These are phyloP conservation scores for Rusavskia elegans DNA, from an alignment of 495 filamentous ascomycete genomes.

Conservation along the genomic window DNA sequence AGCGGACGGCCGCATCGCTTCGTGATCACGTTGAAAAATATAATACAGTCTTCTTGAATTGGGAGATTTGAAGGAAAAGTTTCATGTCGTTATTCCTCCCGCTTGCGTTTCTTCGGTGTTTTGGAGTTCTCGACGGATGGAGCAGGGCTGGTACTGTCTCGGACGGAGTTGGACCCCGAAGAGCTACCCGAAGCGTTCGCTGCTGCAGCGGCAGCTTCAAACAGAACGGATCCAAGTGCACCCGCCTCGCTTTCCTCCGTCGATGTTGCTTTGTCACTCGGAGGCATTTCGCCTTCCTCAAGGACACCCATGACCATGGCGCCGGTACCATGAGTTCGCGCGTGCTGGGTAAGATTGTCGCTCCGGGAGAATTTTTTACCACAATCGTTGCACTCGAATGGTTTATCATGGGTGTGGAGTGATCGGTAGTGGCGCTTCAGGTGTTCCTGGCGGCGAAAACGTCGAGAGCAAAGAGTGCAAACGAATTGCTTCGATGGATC, in stretches of 20 bases:
- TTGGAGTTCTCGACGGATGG: constrained; percentile 30
- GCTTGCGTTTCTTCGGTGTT: constrained; percentile 64
- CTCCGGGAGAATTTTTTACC: constrained; percentile 98
- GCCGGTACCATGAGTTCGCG: constrained; percentile 80
- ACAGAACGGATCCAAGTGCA: constrained; percentile 54
- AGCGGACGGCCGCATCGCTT: not conserved
- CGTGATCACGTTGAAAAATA: constrained; percentile 12
- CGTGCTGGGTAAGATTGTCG: constrained; percentile 93
- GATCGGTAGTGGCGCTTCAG: constrained; percentile 98
- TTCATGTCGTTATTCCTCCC: constrained; percentile 34
- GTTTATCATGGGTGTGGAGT: constrained; percentile 96
- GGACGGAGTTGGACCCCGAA: constrained; percentile 32
- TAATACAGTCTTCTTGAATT: constrained; percentile 8
- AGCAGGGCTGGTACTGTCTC: constrained; percentile 28
- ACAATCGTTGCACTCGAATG: constrained; percentile 91
- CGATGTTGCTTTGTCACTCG: constrained; percentile 23
- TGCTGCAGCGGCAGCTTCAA: constrained; percentile 55
- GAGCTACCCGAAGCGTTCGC: constrained; percentile 37
- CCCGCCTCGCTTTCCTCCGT: constrained; percentile 43
- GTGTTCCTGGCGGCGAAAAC: constrained; percentile 97
- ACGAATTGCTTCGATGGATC: constrained; percentile 98
- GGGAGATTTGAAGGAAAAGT: not conserved
- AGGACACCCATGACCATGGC: constrained; percentile 81
- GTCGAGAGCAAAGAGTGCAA: constrained; percentile 86
- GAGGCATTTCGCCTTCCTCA: constrained; percentile 42